Conservation (phyloP, 2,329 filamentous ascomycete species). For the Phialophora macrospora region DNA sequence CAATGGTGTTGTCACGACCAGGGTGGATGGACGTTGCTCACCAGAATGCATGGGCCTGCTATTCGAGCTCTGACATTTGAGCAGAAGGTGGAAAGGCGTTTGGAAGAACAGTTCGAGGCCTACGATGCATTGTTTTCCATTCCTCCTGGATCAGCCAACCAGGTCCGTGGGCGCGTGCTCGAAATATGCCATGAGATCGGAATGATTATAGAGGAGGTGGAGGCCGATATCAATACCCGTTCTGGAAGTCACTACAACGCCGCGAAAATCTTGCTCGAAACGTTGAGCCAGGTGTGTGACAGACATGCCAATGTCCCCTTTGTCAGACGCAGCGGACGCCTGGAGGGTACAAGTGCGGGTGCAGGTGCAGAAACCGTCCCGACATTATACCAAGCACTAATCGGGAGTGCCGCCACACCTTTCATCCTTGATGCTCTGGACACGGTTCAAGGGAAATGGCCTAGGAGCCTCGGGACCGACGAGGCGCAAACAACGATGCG, state of each 20-base stretch:
- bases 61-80: conserved; percentile 52
- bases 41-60: conserved; percentile 49
- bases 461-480: neutral
- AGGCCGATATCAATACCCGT: conserved; percentile 10
- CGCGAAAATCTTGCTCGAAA: conserved; percentile 16
- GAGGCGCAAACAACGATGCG: conserved; percentile 5
- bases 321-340: conserved; percentile 15
- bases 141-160: neutral
- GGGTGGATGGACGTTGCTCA: conserved; percentile 49
- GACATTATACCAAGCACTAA: conserved; percentile 24
- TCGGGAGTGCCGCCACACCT: conserved; percentile 8
- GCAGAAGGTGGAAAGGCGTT: conserved; percentile 49
- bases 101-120: conserved; percentile 48
- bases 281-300: conserved; percentile 18
- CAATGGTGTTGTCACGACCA: conserved; percentile 53
- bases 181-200: conserved; percentile 17
- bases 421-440: conserved; percentile 27
- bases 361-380: conserved; percentile 4
- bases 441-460: conserved; percentile 16
- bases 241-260: conserved; percentile 16
- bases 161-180: neutral
- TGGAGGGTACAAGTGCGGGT: neutral
- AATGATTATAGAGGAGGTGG: conserved; percentile 11
- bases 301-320: conserved; percentile 10
- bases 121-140: conserved; percentile 40